Conservation (phyloP, 768 basidiomycete species). For the Naganishia randhawae region DNA sequence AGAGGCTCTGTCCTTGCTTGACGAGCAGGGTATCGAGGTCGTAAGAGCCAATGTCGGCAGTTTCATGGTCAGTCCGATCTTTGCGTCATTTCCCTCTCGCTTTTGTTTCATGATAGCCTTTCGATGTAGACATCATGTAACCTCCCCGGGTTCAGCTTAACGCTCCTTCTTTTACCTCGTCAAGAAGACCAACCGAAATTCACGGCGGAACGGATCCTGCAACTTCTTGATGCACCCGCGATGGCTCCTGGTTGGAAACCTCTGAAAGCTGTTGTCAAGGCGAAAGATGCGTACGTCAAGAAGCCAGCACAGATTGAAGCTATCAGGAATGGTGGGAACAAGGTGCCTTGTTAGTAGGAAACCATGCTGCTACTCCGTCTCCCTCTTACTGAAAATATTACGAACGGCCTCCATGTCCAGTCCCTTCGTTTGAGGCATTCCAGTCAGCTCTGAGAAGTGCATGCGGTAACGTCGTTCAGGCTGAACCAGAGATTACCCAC, state of each 20-base stretch:
- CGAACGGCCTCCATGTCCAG: background rate
- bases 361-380: background rate
- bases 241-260: conserved; percentile 82
- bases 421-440: conserved; percentile 56
- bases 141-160: conserved; percentile 51
- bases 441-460: conserved; percentile 60
- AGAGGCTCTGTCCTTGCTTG: conserved; percentile 41
- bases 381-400: background rate
- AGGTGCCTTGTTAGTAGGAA: conserved; percentile 28
- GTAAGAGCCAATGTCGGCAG: conserved; percentile 70
- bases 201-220: conserved; percentile 46
- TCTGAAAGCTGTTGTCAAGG: conserved; percentile 50
- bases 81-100: too few relatives aligned
- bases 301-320: background rate
- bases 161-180: conserved; percentile 62
- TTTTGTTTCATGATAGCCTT: background rate
- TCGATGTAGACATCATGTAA: conserved; percentile 48
- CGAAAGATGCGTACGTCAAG: background rate
- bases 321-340: conserved; percentile 28
- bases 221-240: conserved; percentile 49
- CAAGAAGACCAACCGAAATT: conserved; percentile 36
- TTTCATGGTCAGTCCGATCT: conserved; percentile 74
- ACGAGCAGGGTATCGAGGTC: conserved; percentile 54
- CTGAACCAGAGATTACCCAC: conserved; percentile 82
- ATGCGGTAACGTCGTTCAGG: conserved; percentile 64